phyloP scores from a whole-genome alignment of 1,284 basidiomycete species.

The Tetrapyrgos nigripes region DNA sequence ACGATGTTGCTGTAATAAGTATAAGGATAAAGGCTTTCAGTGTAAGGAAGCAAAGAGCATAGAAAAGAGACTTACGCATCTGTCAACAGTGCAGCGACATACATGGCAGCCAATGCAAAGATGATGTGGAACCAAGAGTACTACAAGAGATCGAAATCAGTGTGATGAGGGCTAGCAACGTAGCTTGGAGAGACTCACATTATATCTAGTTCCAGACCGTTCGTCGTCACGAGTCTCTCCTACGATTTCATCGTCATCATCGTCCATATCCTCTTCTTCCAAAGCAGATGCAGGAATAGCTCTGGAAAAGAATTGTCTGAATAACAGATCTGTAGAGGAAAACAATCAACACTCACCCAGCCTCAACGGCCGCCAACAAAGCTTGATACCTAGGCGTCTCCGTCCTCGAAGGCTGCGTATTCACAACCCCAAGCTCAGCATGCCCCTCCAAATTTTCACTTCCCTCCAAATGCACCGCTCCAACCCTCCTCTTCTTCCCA shows the following conservation, averaged over 20 bases:
- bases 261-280: constrained; percentile 82
- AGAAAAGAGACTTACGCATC: constrained; percentile 83
- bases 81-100: constrained; percentile 97
- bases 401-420: constrained; percentile 84
- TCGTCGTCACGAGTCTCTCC: constrained; percentile 92
- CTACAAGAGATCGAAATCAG: constrained; percentile 46
- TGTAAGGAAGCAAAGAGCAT: background rate
- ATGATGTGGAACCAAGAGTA: constrained; percentile 99
- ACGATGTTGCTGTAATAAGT: constrained; percentile 72
- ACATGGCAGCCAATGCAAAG: constrained; percentile 96
- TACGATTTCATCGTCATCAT: constrained; percentile 70
- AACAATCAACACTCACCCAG: constrained; percentile 63
- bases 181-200: constrained; percentile 72
- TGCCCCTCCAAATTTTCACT: constrained; percentile 59
- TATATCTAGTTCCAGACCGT: constrained; percentile 95
- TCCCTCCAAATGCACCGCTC: constrained; percentile 67
- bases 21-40: constrained; percentile 5
- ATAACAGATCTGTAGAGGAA: background rate
- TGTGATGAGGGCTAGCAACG: too few species aligned
- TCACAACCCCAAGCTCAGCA: constrained; percentile 78
- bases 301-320: constrained; percentile 42
- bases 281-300: constrained; percentile 94
- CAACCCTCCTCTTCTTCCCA: constrained; percentile 70
- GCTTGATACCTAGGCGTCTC: constrained; percentile 96
- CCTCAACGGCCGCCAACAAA: constrained; percentile 93